These are phyloP conservation scores for Coniochaeta ligniaria DNA, from an alignment of 2,329 filamentous ascomycete species.

Conservation along the genomic window DNA sequence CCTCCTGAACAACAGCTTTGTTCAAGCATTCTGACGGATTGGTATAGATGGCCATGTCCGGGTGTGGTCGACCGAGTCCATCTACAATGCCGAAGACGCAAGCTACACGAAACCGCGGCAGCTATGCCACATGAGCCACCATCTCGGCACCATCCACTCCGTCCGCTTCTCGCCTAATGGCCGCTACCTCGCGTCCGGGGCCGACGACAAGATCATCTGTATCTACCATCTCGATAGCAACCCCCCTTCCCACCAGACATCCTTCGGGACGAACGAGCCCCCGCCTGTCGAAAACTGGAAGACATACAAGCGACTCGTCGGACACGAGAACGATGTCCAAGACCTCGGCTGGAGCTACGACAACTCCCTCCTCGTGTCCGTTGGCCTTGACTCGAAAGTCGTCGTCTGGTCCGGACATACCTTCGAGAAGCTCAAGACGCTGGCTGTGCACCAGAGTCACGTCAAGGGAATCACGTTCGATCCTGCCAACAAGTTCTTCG, in stretches of 20 bases:
- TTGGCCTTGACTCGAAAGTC: slow-evolving; percentile 94
- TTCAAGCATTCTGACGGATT: slow-evolving; percentile 20
- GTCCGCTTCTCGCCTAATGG: slow-evolving; percentile 95
- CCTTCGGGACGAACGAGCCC: slow-evolving; percentile 82
- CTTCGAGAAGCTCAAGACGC: slow-evolving; percentile 93
- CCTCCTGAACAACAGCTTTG: neutral
- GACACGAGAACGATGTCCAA: slow-evolving; percentile 97
- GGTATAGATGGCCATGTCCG: slow-evolving; percentile 79
- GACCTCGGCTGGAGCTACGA: slow-evolving; percentile 96
- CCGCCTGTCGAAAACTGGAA: slow-evolving; percentile 98
- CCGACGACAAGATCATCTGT: slow-evolving; percentile 98
- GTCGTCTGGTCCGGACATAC: slow-evolving; percentile 98
- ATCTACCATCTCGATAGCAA: slow-evolving; percentile 87
- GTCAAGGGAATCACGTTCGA: slow-evolving; percentile 99
- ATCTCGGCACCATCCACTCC: slow-evolving; percentile 93
- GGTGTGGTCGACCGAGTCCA: slow-evolving; percentile 94
- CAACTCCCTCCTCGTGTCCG: slow-evolving; percentile 90
- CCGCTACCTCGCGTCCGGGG: slow-evolving; percentile 90
- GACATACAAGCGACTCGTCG: slow-evolving; percentile 84
- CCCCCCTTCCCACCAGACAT: slow-evolving; percentile 66
- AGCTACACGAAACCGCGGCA: slow-evolving; percentile 76
- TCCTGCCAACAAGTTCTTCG: slow-evolving; percentile 98
- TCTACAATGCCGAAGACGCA: slow-evolving; percentile 70
- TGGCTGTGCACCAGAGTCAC: slow-evolving; percentile 90
- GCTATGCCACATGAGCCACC: slow-evolving; percentile 96